Evolutionary conservation across 23 red algal species (phyloP).

Genomic region (Pyropia yezoensis): DNA sequence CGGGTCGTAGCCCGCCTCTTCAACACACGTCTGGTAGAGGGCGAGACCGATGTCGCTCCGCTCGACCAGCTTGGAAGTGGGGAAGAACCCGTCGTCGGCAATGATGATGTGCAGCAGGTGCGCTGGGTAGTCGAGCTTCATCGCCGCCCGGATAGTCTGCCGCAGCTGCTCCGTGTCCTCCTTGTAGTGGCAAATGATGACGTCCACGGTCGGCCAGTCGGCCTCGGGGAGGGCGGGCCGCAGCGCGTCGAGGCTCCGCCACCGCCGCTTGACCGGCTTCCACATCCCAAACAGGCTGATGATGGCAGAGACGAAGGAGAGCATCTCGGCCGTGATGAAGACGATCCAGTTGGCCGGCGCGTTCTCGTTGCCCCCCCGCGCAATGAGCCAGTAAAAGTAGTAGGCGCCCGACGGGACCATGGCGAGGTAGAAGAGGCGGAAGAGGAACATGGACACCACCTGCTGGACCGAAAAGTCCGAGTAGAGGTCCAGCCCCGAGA

Average conservation of each 20-base stretch:
- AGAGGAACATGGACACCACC: constrained; percentile 58
- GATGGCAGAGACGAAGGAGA: constrained; percentile 29
- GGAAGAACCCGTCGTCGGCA: constrained; percentile 64
- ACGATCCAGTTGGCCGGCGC: constrained; percentile 33
- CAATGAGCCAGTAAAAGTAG: constrained; percentile 64
- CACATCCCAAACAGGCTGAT: constrained; percentile 68
- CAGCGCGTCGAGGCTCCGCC: constrained; percentile 50
- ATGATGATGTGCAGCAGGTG: constrained; percentile 56
- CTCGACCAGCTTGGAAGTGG: constrained; percentile 44
- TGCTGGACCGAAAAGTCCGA: constrained; percentile 39
- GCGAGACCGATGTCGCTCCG: constrained; percentile 30
- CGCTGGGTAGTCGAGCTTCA: constrained; percentile 47
- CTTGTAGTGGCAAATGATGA: constrained; percentile 51
- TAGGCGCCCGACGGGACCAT: constrained; percentile 41
- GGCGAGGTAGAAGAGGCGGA: constrained; percentile 52
- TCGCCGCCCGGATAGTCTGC: constrained; percentile 30
- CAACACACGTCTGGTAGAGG: constrained; percentile 53
- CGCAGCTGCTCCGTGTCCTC: constrained; percentile 53
- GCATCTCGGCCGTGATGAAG: constrained; percentile 42
- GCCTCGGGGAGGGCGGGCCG: constrained; percentile 44
- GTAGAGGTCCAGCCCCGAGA: constrained; percentile 53
- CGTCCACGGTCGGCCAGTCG: constrained; percentile 62
- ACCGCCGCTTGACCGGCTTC: constrained; percentile 46
- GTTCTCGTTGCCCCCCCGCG: constrained; percentile 28
- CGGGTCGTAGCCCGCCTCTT: constrained; percentile 59